Evolutionary conservation across 1,284 basidiomycete genomes (phyloP).

Genomic region (Cryptococcus jaspeensis): DNA sequence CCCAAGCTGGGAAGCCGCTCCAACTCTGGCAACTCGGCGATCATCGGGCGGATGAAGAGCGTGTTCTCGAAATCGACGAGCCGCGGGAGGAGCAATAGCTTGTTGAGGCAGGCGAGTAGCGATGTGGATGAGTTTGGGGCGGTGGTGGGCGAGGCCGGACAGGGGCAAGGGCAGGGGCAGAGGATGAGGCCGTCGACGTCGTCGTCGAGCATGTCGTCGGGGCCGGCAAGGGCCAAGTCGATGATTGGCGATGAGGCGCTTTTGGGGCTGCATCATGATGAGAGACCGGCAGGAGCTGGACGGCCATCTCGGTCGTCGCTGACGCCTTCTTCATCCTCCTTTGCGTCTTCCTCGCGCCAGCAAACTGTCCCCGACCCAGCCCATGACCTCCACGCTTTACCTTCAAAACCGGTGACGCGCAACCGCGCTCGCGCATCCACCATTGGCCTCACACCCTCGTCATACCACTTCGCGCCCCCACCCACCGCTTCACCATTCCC

Average conservation of each 20-base stretch:
- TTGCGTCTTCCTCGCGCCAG: constrained; percentile 8
- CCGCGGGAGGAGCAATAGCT: constrained; percentile 36
- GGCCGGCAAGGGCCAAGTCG: constrained; percentile 16
- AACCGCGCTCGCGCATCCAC: constrained; percentile 33
- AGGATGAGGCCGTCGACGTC: constrained; percentile 29
- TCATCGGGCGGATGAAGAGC: constrained; percentile 39
- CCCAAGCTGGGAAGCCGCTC: constrained; percentile 34
- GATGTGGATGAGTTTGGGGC: constrained; percentile 40
- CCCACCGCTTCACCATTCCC: constrained; percentile 30
- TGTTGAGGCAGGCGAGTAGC: constrained; percentile 20
- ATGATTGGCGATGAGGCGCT: constrained; percentile 16
- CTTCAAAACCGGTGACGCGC: constrained; percentile 3
- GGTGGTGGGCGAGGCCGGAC: constrained; percentile 1
- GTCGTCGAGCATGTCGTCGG: constrained; percentile 29
- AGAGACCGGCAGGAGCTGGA: no score
- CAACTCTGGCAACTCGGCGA: constrained; percentile 41
- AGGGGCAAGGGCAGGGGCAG: not conserved
- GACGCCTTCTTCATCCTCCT: constrained; percentile 16
- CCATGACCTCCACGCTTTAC: not conserved
- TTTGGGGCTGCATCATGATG: no score
- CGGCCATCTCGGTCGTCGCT: constrained; percentile 36
- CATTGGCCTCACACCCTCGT: constrained; percentile 28
- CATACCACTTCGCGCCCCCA: constrained; percentile 20
- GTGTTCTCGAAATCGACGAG: constrained; percentile 34
- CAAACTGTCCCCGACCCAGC: constrained; percentile 3